These are phyloP conservation scores for Ophiostoma piceae DNA, from an alignment of 2,329 filamentous ascomycete species.

Conservation along the genomic window DNA sequence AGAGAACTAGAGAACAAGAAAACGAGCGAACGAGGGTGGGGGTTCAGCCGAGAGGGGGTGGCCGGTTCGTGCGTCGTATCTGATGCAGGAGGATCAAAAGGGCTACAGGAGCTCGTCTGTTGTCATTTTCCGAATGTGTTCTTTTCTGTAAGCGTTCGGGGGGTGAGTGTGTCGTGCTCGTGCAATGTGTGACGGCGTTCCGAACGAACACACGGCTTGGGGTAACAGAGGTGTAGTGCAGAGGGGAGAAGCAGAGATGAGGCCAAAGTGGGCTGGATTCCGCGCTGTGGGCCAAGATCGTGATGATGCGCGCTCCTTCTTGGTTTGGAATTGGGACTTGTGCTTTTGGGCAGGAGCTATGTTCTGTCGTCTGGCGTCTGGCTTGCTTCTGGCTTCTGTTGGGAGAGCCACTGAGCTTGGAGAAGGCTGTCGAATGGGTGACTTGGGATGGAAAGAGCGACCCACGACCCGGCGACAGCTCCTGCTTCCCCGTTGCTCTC, in stretches of 20 bases:
- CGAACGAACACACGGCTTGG: not conserved
- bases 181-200: constrained; percentile 5
- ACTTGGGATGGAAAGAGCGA: constrained; percentile 6
- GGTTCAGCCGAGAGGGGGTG: not conserved
- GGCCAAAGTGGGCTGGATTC: not conserved
- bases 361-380: not conserved
- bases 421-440: not conserved
- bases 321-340: not conserved
- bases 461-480: not conserved
- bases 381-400: not conserved
- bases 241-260: not conserved
- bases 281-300: constrained; percentile 5
- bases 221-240: not conserved
- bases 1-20: not conserved
- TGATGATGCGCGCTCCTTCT: constrained; percentile 13
- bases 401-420: not conserved
- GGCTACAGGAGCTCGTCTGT: constrained; percentile 1
- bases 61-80: constrained; percentile 15
- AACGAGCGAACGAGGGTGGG: not conserved
- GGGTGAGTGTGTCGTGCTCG: not conserved
- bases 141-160: not conserved
- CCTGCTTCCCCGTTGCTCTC: not conserved
- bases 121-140: not conserved
- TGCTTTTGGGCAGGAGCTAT: not conserved
- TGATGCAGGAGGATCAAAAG: not conserved